Percentiles rank a stretch among this genome's conserved stretches.
phyloP scores from a whole-genome alignment of 2,329 filamentous ascomycete species.

The Pyrenophora teres region DNA sequence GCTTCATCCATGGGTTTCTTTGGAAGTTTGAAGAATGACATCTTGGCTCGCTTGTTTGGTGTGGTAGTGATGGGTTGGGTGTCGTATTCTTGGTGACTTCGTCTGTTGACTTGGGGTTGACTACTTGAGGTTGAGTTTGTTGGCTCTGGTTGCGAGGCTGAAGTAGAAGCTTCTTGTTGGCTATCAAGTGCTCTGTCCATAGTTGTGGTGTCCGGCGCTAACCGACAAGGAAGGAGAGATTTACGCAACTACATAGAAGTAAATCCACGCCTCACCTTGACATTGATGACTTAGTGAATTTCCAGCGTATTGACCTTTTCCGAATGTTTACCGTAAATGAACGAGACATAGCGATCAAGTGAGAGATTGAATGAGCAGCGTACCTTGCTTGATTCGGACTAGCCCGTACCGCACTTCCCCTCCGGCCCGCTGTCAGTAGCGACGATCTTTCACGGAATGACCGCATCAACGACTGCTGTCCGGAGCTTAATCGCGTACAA shows the following conservation, averaged over 20 bases:
- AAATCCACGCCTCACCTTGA: slow-evolving; percentile 3
- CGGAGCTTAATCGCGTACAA: neutral
- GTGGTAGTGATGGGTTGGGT: neutral
- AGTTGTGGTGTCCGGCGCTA: neutral
- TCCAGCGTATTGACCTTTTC: slow-evolving; percentile 2
- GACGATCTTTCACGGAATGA: slow-evolving; percentile 6
- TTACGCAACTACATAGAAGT: slow-evolving; percentile 18
- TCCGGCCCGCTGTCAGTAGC: slow-evolving; percentile 4
- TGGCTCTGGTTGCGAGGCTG: slow-evolving; percentile 10
- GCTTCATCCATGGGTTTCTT: neutral
- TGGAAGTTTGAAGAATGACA: slow-evolving; percentile 11
- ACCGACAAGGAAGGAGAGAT: too few species aligned
- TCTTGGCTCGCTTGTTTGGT: slow-evolving; percentile 23
- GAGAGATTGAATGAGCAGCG: neutral
- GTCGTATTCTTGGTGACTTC: neutral
- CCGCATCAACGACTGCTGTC: neutral
- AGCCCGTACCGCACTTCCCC: neutral
- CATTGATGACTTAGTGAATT: neutral
- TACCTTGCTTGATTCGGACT: neutral
- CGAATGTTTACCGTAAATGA: neutral
- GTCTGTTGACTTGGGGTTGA: neutral
- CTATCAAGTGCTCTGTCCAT: slow-evolving; percentile 11
- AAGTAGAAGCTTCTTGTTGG: neutral
- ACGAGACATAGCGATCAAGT: slow-evolving; percentile 2
- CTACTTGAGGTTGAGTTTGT: slow-evolving; percentile 5